Base-by-base conservation (phyloP, 164 flowering plant genomes). In the Vitis rotundifolia region DNA sequence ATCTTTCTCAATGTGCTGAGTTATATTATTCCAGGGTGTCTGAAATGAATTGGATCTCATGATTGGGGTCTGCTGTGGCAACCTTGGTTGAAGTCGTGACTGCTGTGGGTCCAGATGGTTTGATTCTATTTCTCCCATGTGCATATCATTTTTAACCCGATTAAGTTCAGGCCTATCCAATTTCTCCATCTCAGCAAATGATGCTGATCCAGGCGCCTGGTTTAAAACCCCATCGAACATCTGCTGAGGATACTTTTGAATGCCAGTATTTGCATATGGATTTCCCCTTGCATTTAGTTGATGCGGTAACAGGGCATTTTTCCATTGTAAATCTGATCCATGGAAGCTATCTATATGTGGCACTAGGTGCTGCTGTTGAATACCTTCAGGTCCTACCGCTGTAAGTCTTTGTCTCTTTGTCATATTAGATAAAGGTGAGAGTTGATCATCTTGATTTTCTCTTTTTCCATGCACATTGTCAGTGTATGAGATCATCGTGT, bases 281-380 rank as follows among this genome's bases (percentile, higher is more conserved):
- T 80, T 71, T 66, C 89, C 91, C 79, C 89, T 87, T 47, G 80
- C 73, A 29, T 81, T 82, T 49, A 81, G 28, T 67, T 89, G 97
- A 64, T 78, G 99, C 70, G 75, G 89, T 28, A 80, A 68, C 61
- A 84, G 28, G 49, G 86, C 57, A 79, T 77, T 89, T 79, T 82
- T 90, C 99, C 96, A 90, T 53, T 81, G 80, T 18, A 78, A 53
- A 71, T 91, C 97, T 13, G 90, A 66, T 76, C 87, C 92, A 58
- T 82, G 86, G 49, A 84, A 73, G 59, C 71, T 71, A 13, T 90
- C 94, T 56, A 82, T 65, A 44, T 79, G 82, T 53, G 76, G 73
- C 7, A 81, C 89, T 5, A 80, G 49, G 67, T 80, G 91, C 66
- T 82, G 89, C 68, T 83, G 92, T 57, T 76, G 82, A 75, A 73